Evolutionary conservation across 768 basidiomycete genomes (phyloP).

Genomic region (Leccinum barrowsii): DNA sequence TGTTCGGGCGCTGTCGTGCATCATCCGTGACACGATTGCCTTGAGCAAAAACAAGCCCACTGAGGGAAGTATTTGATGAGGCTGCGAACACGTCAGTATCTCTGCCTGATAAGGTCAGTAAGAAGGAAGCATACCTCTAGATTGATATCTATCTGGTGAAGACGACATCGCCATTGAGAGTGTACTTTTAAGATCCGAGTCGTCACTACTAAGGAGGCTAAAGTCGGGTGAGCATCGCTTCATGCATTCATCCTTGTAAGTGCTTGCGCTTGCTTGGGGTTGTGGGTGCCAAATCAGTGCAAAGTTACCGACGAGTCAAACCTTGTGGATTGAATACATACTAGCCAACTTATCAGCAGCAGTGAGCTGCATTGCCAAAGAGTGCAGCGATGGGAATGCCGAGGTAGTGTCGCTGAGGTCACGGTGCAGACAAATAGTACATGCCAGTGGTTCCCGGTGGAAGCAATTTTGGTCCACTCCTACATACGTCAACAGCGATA

Average conservation of each 20-base stretch:
- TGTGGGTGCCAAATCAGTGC: background rate
- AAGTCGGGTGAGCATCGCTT: background rate
- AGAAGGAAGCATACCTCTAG: background rate
- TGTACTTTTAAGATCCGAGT: background rate
- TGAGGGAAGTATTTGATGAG: background rate
- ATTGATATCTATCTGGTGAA: background rate
- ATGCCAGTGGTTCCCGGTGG: too few species aligned
- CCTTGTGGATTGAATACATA: background rate
- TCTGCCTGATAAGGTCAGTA: background rate
- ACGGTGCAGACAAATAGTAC: background rate
- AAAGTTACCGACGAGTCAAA: background rate
- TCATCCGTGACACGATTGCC: background rate
- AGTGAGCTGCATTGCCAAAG: background rate
- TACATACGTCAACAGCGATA: background rate
- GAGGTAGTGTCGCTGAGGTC: too few species aligned
- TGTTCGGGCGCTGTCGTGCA: background rate
- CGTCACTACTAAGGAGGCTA: background rate
- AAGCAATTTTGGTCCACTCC: background rate
- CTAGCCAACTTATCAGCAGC: background rate
- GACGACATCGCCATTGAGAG: background rate
- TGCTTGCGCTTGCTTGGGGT: background rate
- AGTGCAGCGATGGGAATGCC: background rate
- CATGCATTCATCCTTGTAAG: background rate
- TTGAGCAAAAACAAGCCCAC: background rate
- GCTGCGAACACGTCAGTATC: background rate